These are phyloP conservation scores for Metschnikowia lachancei DNA, from an alignment of 805 yeast genomes.

Conservation along the genomic window DNA sequence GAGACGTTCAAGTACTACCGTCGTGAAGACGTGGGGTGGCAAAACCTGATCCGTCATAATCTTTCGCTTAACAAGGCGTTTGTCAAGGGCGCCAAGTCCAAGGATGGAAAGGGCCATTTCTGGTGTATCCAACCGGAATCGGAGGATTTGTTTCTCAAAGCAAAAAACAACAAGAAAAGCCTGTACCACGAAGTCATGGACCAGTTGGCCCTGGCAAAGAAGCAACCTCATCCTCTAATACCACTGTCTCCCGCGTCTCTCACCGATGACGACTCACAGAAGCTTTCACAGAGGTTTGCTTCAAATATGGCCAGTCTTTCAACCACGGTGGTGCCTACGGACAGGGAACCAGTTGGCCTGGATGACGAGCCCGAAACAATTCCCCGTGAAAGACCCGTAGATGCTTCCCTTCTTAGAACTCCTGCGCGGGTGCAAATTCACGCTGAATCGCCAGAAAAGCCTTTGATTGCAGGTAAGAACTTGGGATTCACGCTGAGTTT, in stretches of 20 bases:
- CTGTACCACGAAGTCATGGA: constrained; percentile 45
- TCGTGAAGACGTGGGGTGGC: constrained; percentile 92
- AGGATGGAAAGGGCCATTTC: constrained; percentile 87
- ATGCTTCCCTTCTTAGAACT: constrained; percentile 13
- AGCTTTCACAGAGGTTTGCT: neutral
- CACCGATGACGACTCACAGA: constrained; percentile 13
- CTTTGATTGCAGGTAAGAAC: constrained; percentile 40
- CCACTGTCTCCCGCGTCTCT: constrained; percentile 19
- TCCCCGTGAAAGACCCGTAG: neutral
- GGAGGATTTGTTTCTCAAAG: constrained; percentile 76
- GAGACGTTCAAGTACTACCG: constrained; percentile 80
- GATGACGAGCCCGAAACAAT: neutral
- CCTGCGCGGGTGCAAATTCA: constrained; percentile 16
- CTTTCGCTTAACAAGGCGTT: constrained; percentile 91
- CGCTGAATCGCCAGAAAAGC: constrained; percentile 40
- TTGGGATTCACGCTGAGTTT: constrained; percentile 61
- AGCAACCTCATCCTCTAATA: constrained; percentile 7
- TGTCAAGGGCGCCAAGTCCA: constrained; percentile 83
- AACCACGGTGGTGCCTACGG: neutral
- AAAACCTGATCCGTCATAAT: constrained; percentile 93
- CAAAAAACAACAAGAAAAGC: constrained; percentile 48
- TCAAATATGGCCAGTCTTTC: neutral
- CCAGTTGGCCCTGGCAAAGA: constrained; percentile 27
- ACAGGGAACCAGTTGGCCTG: neutral
- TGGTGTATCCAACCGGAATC: constrained; percentile 88